Evolutionary conservation across 371 early-diverging fungal genomes (phyloP).

Genomic region (Chytridium lagenaria): DNA sequence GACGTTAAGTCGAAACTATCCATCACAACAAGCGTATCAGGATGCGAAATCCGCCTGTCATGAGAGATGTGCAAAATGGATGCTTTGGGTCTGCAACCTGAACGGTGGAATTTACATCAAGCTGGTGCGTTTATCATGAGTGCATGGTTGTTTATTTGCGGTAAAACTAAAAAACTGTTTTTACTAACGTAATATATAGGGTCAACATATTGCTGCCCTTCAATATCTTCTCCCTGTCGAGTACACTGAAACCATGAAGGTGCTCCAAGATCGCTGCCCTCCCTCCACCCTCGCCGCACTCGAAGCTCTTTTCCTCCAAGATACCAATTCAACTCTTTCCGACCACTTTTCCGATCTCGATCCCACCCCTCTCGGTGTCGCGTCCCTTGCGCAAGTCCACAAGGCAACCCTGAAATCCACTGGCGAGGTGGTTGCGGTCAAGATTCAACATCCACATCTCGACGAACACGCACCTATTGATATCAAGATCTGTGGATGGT

Average conservation of each 20-base stretch:
- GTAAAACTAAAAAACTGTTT: no score
- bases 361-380: slow-evolving; percentile 50
- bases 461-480: slow-evolving; percentile 79
- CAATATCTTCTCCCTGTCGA: slow-evolving; percentile 86
- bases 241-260: slow-evolving; percentile 85
- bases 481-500: slow-evolving; percentile 71
- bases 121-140: no score
- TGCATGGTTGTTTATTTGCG: no score
- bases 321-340: slow-evolving; percentile 67
- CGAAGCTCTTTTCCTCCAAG: slow-evolving; percentile 68
- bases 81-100: slow-evolving; percentile 58
- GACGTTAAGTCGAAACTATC: slow-evolving; percentile 42
- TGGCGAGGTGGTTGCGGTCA: slow-evolving; percentile 79
- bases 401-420: slow-evolving; percentile 18
- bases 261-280: slow-evolving; percentile 85
- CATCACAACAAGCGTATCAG: background rate
- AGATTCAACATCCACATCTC: slow-evolving; percentile 87
- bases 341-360: slow-evolving; percentile 59
- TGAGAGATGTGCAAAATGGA: slow-evolving; percentile 57
- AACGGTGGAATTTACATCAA: slow-evolving; percentile 93
- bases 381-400: slow-evolving; percentile 58
- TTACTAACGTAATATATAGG: no score
- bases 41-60: slow-evolving; percentile 30
- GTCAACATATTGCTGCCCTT: slow-evolving; percentile 88
- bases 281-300: slow-evolving; percentile 74